A percentile compares a stretch with the other conserved stretches of the same genome.
phyloP scores from a whole-genome alignment of 2,329 filamentous ascomycete species.

The Furcasterigmium furcatum region DNA sequence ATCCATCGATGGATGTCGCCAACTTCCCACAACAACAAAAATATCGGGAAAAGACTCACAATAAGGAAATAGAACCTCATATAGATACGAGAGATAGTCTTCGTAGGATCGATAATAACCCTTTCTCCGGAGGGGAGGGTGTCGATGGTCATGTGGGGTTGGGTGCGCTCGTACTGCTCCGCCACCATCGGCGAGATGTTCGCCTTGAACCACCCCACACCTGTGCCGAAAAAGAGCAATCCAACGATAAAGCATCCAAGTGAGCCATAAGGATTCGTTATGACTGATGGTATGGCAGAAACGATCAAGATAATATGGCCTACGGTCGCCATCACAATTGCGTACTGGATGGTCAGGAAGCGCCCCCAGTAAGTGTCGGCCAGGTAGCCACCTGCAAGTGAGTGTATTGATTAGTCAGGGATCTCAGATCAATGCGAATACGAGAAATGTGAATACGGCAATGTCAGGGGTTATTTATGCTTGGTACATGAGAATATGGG shows the following conservation, averaged over 20 bases:
- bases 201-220: conserved; percentile 68
- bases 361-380: conserved; percentile 69
- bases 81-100: conserved; percentile 64
- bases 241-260: conserved; percentile 60
- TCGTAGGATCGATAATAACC: conserved; percentile 58
- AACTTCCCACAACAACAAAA: too few relatives aligned
- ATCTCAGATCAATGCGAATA: too few relatives aligned
- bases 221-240: conserved; percentile 49
- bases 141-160: conserved; percentile 16
- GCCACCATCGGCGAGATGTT: conserved; percentile 68
- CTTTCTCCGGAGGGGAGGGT: conserved; percentile 55
- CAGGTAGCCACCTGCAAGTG: conserved; percentile 40
- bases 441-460: too few relatives aligned
- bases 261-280: conserved; percentile 28
- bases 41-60: too few relatives aligned
- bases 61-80: conserved; percentile 58
- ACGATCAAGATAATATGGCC: conserved; percentile 68
- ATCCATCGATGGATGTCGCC: too few relatives aligned
- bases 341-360: conserved; percentile 69
- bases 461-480: too few relatives aligned
- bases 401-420: too few relatives aligned
- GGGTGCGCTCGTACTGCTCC: conserved; percentile 59
- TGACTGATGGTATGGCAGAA: conserved; percentile 45
- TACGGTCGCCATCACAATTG: conserved; percentile 61
- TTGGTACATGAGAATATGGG: too few relatives aligned